Base-by-base conservation (phyloP, 1,139 yeast species). In the Pichia sp. region DNA sequence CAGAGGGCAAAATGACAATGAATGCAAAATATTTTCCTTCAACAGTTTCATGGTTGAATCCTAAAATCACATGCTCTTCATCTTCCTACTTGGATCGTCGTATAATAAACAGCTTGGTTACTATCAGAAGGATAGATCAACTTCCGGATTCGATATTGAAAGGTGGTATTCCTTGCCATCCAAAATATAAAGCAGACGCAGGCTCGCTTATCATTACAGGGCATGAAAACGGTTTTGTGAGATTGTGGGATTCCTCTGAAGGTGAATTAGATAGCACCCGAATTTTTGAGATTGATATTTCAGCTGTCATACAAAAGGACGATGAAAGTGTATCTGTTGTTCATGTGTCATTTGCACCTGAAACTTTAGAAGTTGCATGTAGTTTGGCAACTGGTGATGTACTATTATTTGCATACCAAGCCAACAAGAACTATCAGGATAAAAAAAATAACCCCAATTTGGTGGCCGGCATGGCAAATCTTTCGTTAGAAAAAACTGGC, bases 91-190 rank as follows among this genome's bases (percentile, higher is more conserved):
- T 79, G 46, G 72, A 78, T 31, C 74, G 79, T 16, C 61, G 61
- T 36, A 58, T 66, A 2, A 51, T 67, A 33, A 66, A 66, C 51
- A 57, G 64, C 20, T 63, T 67, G 45, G 50, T 61, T 17, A 60
- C 60, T 2, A 33, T 61, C 4, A 74, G 67, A 51, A 61, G 66
- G 14, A 66, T 66, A 29, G 63, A 71, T 36, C 45, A 57, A 20
- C 20, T 52, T 14, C 58, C 58, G 7, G 70, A 67, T 4, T 67
- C 73, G 40, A 69, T 87, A 10, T 73, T 92, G 50, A 77, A 75
- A 57, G 99, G 99, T 45, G 99, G 99, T 8, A 81, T 84, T 1
- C 85, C 95, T 0, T 80, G 80, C 0, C 83, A 93, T 16, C 73
- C 77, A 9, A 80, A 77, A 61, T 87, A 82, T 51, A 74, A 76